phyloP scores from a whole-genome alignment of 2,329 filamentous ascomycete genomes.

The Lecanicillium sp. region DNA sequence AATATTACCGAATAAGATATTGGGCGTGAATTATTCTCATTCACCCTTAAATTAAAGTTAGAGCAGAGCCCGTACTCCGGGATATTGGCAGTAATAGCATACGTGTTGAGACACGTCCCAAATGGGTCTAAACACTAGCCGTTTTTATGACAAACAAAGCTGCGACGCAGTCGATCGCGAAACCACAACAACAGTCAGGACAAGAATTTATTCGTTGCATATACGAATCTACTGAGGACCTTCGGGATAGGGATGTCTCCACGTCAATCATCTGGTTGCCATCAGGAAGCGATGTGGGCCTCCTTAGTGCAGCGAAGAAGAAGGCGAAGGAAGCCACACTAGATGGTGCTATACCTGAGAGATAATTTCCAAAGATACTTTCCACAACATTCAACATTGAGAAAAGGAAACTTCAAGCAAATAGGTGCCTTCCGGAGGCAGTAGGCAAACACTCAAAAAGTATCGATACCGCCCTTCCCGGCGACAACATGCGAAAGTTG shows the following conservation, averaged over 20 bases:
- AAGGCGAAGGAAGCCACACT: conserved; percentile 12
- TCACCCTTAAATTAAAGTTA: background rate
- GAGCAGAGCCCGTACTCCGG: background rate
- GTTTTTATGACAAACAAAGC: conserved; percentile 18
- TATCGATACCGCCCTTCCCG: conserved; percentile 16
- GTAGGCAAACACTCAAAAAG: conserved; percentile 16
- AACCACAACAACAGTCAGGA: conserved; percentile 17
- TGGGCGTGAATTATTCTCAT: background rate
- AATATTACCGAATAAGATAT: background rate
- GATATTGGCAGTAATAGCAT: background rate
- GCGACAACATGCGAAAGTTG: conserved; percentile 16
- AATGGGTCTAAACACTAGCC: conserved; percentile 11
- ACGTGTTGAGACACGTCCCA: conserved; percentile 9
- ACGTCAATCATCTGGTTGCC: conserved; percentile 13
- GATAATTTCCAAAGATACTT: conserved; percentile 14
- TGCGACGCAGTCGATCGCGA: conserved; percentile 15
- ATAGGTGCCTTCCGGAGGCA: conserved; percentile 15
- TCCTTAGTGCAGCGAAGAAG: conserved; percentile 12
- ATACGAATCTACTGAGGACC: conserved; percentile 16
- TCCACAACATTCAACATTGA: conserved; percentile 15
- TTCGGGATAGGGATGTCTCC: background rate
- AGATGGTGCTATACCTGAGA: conserved; percentile 9
- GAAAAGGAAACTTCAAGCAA: conserved; percentile 4
- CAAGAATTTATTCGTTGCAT: conserved; percentile 18
- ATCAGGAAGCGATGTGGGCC: conserved; percentile 9